These are phyloP conservation scores for Amanita thiersii DNA, from an alignment of 768 basidiomycete genomes.

Conservation along the genomic window DNA sequence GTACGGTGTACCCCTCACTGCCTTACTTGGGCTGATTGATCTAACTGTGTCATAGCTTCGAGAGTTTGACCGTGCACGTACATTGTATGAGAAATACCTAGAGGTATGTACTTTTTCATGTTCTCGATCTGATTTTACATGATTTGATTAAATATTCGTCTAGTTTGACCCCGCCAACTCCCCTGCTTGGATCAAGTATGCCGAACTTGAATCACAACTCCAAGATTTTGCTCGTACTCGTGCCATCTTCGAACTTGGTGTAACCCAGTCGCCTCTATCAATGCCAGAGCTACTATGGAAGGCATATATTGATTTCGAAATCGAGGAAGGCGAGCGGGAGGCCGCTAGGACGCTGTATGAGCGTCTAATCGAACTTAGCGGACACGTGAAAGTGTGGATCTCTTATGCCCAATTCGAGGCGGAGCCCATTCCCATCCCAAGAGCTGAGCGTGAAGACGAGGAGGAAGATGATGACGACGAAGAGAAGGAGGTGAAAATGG, in stretches of 20 bases:
- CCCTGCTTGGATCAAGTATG: constrained; percentile 92
- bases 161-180: constrained; percentile 88
- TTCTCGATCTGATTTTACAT: neutral
- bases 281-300: constrained; percentile 97
- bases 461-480: constrained; percentile 61
- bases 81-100: constrained; percentile 88
- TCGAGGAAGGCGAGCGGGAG: constrained; percentile 87
- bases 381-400: constrained; percentile 97
- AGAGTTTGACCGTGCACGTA: constrained; percentile 92
- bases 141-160: neutral
- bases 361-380: constrained; percentile 74
- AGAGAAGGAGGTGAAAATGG: constrained; percentile 54
- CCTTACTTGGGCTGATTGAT: neutral
- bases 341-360: constrained; percentile 83
- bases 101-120: constrained; percentile 44
- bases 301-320: constrained; percentile 95
- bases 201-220: constrained; percentile 82
- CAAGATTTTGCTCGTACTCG: constrained; percentile 86
- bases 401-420: constrained; percentile 92
- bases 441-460: constrained; percentile 62
- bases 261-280: constrained; percentile 74
- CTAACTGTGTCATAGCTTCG: constrained; percentile 47
- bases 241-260: constrained; percentile 89
- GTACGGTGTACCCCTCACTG: constrained; percentile 32
- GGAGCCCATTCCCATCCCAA: constrained; percentile 57